Evolutionary conservation across 2,329 filamentous ascomycete species (phyloP), one percentile per base, ranked within the genome.

Genomic region (Colletotrichum agaves): DNA sequence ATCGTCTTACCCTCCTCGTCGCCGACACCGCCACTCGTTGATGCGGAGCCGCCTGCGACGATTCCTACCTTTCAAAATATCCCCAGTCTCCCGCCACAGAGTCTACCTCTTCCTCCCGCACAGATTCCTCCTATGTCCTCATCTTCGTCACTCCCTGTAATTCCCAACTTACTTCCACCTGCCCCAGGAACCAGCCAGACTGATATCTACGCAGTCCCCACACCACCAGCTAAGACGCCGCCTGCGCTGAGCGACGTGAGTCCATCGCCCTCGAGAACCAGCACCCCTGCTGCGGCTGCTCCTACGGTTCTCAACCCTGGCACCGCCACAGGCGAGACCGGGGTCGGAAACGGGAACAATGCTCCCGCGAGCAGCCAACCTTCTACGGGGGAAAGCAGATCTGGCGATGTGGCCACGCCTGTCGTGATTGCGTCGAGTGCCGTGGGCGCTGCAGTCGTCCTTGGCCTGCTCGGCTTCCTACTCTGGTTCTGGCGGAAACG

Each of bases 401-500:
- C 73, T 27, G 75, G 74, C 2, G 37, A 21, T 11, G 53, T 67
- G 11, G 71, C 75, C 31, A 79, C 76, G 6, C 81, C 81, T 0
- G 75, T 80, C 27, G 81, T 82, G 5, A 79, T 88, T 47, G 84
- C 84, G 1, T 86, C 83, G 10, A 83, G 85, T 43, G 82, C 87
- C 3, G 75, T 87, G 4, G 86, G 85, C 31, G 82, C 82, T 4
- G 73, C 86, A 2, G 80, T 83, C 0, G 76, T 80, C n/a, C 70
- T 84, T 39, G 79, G 80, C 3, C 65, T 88, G 15, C 71, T 86
- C 21, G 80, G 77, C 0, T 80, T 88, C 44, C 69, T 87, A 3
- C 71, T 86, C 10, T 88, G 85, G 85, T 79, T 85, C 69, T 82
- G 81, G 79, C 77, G 81, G 55, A 83, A 83, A 69, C 79, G 80